Base-by-base conservation (phyloP, 2,329 filamentous ascomycete species). In the Epichloe sp. region DNA sequence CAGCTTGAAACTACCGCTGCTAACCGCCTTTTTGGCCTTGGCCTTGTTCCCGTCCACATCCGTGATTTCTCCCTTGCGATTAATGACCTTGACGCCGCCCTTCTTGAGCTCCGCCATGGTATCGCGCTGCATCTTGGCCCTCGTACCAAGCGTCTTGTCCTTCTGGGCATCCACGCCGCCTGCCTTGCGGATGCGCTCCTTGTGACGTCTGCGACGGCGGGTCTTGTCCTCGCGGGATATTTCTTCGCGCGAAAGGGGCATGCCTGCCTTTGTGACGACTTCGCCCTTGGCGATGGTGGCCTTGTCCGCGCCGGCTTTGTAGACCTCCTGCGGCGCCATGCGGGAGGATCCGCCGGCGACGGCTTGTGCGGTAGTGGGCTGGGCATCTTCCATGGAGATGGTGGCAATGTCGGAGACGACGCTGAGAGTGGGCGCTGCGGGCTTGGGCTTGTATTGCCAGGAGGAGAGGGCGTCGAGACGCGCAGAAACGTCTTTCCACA, bases 381-480 rank as follows among this genome's bases (percentile, higher is more conserved):
- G 85, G 1, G 89, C 91, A 63, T 98, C 93, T 71, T 98, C 93
- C 86, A 97, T 95, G 58, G 80, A 78, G 57, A 97, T 83, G 3
- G 87, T 88, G n/a, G 90, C 88, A 4, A 93, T 87, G 68, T 97
- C 91, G 26, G 88, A 79, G 36, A 96, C 85, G 51, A 96, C 86
- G 43, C 87, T 90, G 55, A 98, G 79, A 44, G 80, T 80, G n/a
- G 88, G 81, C 48, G 85, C 85, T 2, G 84, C 78, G 11, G 87
- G 83, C 71, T 90, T 94, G 50, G 93, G 93, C 68, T 88, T 90
- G 78, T 95, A 96, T 70, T 96, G 86, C 83, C 88, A 95, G 65
- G 86, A 95, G 68, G 83, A 90, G 56, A 98, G 80, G 26, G 87
- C 81, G 68, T 98, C 93, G 51, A 98, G 81, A 55, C 88, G 86